Conservation (phyloP, 352 stramenopile species). For the Phytopythium boreale region DNA sequence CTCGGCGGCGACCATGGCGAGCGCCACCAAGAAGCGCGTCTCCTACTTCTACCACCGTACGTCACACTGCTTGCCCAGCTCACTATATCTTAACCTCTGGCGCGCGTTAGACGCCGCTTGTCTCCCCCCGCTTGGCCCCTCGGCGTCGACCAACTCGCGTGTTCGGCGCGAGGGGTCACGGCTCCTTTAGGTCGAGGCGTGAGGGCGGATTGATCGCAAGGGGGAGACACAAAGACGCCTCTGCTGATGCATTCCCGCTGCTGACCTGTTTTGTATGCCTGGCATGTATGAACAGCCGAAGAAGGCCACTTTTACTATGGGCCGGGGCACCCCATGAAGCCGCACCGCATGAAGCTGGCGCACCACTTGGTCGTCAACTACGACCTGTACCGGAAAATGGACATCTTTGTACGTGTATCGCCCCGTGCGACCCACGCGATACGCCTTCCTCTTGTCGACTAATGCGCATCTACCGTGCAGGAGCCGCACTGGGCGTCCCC, state of each 20-base stretch:
- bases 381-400: slow-evolving; percentile 96
- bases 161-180: slow-evolving; percentile 1
- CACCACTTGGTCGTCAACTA: slow-evolving; percentile 97
- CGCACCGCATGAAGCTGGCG: slow-evolving; percentile 92
- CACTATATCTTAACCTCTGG: background rate
- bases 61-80: slow-evolving; percentile 3
- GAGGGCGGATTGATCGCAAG: background rate
- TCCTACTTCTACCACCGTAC: slow-evolving; percentile 88
- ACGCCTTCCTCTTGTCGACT: too few species aligned
- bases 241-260: background rate
- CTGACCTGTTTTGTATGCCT: background rate
- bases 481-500: slow-evolving; percentile 54
- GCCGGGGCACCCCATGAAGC: slow-evolving; percentile 95
- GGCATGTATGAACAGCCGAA: slow-evolving; percentile 47
- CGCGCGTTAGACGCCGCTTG: background rate
- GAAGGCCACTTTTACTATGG: slow-evolving; percentile 96
- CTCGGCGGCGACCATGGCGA: slow-evolving; percentile 24
- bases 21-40: slow-evolving; percentile 70
- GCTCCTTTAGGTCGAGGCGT: background rate
- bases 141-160: background rate
- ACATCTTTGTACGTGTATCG: slow-evolving; percentile 85
- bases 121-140: background rate
- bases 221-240: background rate
- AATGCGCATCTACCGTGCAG: slow-evolving; percentile 13
- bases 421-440: too few species aligned